These are phyloP conservation scores for Rhodosporidiobolus odoratus DNA, from an alignment of 768 basidiomycete species.

Conservation along the genomic window DNA sequence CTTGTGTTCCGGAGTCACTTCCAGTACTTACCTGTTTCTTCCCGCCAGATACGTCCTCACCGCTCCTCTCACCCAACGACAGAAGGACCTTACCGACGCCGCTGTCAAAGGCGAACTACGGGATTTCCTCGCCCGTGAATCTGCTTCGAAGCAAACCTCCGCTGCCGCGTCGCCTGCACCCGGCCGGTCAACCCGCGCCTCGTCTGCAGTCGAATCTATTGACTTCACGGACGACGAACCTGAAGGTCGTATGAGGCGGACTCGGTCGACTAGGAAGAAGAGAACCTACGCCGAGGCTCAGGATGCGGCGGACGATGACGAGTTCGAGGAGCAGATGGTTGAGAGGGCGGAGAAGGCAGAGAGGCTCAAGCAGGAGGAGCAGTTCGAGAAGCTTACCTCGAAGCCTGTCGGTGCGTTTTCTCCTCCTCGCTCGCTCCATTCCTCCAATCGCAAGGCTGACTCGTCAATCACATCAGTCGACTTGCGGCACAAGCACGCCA, in stretches of 20 bases:
- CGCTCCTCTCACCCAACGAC: conserved; percentile 74
- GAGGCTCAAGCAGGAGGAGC: conserved; percentile 38
- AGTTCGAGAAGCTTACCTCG: not conserved
- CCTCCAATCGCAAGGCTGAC: no score
- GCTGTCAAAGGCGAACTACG: conserved; percentile 68
- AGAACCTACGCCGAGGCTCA: conserved; percentile 1
- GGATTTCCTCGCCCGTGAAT: conserved; percentile 44
- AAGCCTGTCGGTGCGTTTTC: not conserved
- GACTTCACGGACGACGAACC: not conserved
- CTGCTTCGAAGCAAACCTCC: not conserved
- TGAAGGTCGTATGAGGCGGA: not conserved
- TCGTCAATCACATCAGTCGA: not conserved
- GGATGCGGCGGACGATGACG: conserved; percentile 26
- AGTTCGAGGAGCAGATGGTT: conserved; percentile 42
- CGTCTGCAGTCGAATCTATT: not conserved
- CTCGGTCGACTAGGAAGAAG: conserved; percentile 40
- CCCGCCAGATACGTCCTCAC: conserved; percentile 69
- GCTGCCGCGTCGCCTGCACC: not conserved
- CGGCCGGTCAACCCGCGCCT: no score
- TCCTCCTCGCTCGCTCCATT: not conserved
- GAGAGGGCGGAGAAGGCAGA: conserved; percentile 43
- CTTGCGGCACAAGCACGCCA: not conserved
- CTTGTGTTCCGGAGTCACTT: not conserved
- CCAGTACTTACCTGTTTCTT: conserved; percentile 63
- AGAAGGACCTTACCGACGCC: conserved; percentile 77